Base-by-base conservation (phyloP, 2,329 filamentous ascomycete genomes). In the Sporothrix brasiliensis region DNA sequence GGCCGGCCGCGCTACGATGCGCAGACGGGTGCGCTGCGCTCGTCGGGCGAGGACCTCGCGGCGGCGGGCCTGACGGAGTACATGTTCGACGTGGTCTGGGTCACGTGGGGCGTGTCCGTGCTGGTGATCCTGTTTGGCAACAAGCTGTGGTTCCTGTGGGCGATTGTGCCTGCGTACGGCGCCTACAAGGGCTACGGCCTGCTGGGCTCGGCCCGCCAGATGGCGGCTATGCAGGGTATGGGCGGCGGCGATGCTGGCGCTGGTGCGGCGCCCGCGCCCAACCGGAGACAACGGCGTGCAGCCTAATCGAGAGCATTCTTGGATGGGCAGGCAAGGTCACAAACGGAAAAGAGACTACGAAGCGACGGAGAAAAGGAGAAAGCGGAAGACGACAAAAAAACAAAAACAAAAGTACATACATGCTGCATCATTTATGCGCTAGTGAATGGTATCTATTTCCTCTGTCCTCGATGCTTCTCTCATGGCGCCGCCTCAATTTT, bases 81-180 rank as follows among this genome's bases (percentile, higher is more conserved):
- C 84, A 92, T 98, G 91, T 99, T 97, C 86, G 95, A 99, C 81
- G 88, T 97, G 66, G 84, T 97, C 68, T 98, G 97, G 87, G 93
- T 97, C 82, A 97, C 93, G 0, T 97, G 94, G 90, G 89, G 88
- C 13, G 91, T 89, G 69, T 83, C 92, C 53, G 80, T 90, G 10
- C 79, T 91, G n/a, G 93, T 90, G 16, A 86, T 91, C 19, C 73
- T 97, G 39, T 87, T 94, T 63, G 95, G 95, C 4, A 93, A 97
- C 79, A 90, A 90, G 82, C 92, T 82, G 16, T 88, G 86, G 86
- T 77, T 87, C 24, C 75, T 88, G 13, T 88, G 85, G 85, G 76
- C 80, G 19, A 77, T 84, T 27, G 82, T 88, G 4, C 87, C 87
- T 6, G 85, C 84, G 50, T 88, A 86, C 74, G 86, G 85, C 11